Percentiles rank a stretch among this genome's conserved stretches.
phyloP scores from a whole-genome alignment of 2,329 filamentous ascomycete genomes.

The Parastagonospora nodorum region DNA sequence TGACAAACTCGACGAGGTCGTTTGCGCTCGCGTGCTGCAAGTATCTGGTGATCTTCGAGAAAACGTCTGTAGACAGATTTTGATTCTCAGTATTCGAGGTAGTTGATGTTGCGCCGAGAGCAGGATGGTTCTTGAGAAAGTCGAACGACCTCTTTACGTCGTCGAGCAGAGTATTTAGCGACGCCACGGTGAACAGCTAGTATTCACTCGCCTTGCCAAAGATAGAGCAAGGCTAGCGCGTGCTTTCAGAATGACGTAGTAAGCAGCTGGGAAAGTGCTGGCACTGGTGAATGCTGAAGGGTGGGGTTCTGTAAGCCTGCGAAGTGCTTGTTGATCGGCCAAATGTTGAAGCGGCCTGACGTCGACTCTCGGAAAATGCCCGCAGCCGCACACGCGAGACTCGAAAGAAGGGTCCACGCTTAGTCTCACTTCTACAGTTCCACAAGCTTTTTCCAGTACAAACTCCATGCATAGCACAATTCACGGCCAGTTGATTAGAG shows the following conservation, averaged over 20 bases:
- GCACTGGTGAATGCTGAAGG: slow-evolving; percentile 12
- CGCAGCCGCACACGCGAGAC: slow-evolving; percentile 7
- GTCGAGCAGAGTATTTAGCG: slow-evolving; percentile 36
- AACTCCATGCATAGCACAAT: no score
- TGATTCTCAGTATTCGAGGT: slow-evolving; percentile 15
- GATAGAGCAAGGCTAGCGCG: slow-evolving; percentile 18
- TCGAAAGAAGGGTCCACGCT: slow-evolving; percentile 11
- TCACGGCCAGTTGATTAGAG: no score
- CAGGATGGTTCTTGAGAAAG: slow-evolving; percentile 40
- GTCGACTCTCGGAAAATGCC: slow-evolving; percentile 17
- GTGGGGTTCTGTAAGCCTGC: slow-evolving; percentile 22
- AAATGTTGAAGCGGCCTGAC: slow-evolving; percentile 26
- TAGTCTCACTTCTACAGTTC: slow-evolving; percentile 7
- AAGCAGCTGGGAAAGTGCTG: slow-evolving; percentile 15
- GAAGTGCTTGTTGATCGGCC: slow-evolving; percentile 14
- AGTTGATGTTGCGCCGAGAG: slow-evolving; percentile 28
- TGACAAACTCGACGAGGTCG: slow-evolving; percentile 32
- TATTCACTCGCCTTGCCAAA: slow-evolving; percentile 14
- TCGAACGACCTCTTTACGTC: slow-evolving; percentile 45
- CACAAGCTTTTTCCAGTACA: no score
- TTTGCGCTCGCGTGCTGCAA: slow-evolving; percentile 22
- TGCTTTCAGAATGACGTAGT: slow-evolving; percentile 20
- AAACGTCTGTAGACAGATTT: slow-evolving; percentile 19
- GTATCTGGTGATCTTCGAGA: slow-evolving; percentile 23
- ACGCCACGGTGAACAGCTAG: slow-evolving; percentile 42